These are phyloP conservation scores for Xenosphaeropsis pyriputrescens DNA, from an alignment of 2,329 filamentous ascomycete species.

Conservation along the genomic window DNA sequence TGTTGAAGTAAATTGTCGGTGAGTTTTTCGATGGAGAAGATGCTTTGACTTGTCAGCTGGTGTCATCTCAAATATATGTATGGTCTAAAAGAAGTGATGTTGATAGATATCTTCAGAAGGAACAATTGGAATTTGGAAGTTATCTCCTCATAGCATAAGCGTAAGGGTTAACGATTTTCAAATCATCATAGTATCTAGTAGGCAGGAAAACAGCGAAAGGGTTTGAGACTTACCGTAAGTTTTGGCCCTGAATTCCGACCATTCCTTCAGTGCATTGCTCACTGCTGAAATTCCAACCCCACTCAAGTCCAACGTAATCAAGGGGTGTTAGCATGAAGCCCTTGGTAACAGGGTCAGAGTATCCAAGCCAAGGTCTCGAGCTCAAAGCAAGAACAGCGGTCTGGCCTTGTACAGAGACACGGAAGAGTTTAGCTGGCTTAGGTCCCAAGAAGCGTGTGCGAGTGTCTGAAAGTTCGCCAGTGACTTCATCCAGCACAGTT, in stretches of 20 bases:
- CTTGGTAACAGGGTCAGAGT: constrained; percentile 75
- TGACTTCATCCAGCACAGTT: constrained; percentile 88
- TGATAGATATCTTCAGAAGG: constrained; percentile 57
- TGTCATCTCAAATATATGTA: constrained; percentile 6
- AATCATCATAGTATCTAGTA: constrained; percentile 21
- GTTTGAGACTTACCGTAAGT: constrained; percentile 53
- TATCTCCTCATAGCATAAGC: constrained; percentile 31
- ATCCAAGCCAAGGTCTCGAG: constrained; percentile 91
- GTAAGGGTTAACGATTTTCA: constrained; percentile 24
- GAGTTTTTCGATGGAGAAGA: constrained; percentile 81
- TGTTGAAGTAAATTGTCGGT: constrained; percentile 78
- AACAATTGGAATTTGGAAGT: constrained; percentile 78
- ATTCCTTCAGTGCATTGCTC: constrained; percentile 89
- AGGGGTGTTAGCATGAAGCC: constrained; percentile 87
- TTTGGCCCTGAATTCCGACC: constrained; percentile 84
- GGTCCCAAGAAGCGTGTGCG: constrained; percentile 88
- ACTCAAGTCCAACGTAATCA: constrained; percentile 77
- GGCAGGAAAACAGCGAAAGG: constrained; percentile 7
- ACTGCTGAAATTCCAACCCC: constrained; percentile 93
- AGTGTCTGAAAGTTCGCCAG: constrained; percentile 88
- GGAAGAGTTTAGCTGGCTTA: constrained; percentile 78
- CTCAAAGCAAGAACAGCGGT: constrained; percentile 80
- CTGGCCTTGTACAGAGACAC: constrained; percentile 75
- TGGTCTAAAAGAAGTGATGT: constrained; percentile 6
- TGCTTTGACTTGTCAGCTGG: constrained; percentile 36